Base-by-base conservation (phyloP, 2,329 filamentous ascomycete genomes). In the Phialophora chinensis region DNA sequence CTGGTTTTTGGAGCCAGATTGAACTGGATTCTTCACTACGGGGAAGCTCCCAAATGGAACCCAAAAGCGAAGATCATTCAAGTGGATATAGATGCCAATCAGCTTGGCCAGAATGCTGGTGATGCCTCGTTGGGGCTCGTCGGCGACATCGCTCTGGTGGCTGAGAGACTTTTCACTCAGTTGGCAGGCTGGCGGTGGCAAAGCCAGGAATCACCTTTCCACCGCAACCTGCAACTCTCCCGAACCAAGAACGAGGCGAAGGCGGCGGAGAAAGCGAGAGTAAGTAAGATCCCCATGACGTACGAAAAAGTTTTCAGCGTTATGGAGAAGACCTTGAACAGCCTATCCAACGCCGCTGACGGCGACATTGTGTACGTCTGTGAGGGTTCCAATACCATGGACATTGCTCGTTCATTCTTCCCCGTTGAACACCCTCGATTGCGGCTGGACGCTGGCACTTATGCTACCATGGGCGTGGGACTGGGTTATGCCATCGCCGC, bases 371-470 rank as follows among this genome's bases (percentile, higher is more conserved):
- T 87, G 20, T 87, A 86, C 68, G 77, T 87, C 38, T 85, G 83
- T 1, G 85, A 87, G 75, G 85, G 85, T 10, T 84, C 85, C 10
- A 87, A 87, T 72, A 85, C 85, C 4, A 88, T 87, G 86, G 86
- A 87, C 68, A 86, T 87, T 61, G 85, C 83, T 2, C 82, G 85
- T n/a, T 83, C 82, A 12, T 79, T 82, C 47, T 87, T 87, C 72
- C 79, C 82, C 0, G 77, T 87, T 25, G 78, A 84, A 38, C 79
- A 85, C 69, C 85, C 85, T 2, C 81, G 85, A 17, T 79, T 84
- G 11, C 80, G 83, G 23, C 80, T 87, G 23, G 85, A 87, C 73
- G 85, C 85, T 4, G 85, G 85, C 1, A 87, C 84, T 0, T 83
- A 86, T 66, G 85, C 85, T 2, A 87, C 85, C 0, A 87, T 87